Evolutionary conservation across 139 green algal genomes (phyloP).

Genomic region (Chlorella sorokiniana): DNA sequence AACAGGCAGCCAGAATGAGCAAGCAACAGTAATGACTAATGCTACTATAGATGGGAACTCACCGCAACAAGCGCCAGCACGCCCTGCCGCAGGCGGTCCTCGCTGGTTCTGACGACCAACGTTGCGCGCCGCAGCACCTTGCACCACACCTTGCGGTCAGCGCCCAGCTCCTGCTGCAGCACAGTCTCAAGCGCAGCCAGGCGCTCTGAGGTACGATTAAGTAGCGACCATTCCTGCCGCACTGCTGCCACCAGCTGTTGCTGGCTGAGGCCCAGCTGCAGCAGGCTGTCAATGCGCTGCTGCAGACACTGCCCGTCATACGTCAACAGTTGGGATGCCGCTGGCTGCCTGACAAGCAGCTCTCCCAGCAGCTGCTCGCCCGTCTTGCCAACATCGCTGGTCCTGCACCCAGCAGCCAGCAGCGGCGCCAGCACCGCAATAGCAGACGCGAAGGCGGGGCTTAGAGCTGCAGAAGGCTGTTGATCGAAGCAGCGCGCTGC

Average conservation of each 20-base stretch:
- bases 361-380: no score
- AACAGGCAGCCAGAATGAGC: not conserved
- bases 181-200: not conserved
- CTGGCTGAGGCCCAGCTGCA: not conserved
- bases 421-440: no score
- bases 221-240: not conserved
- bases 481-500: not conserved
- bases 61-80: not conserved
- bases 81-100: not conserved
- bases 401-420: no score
- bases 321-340: no score
- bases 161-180: not conserved
- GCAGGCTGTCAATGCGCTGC: no score
- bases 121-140: no score
- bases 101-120: no score
- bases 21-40: not conserved
- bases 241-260: not conserved
- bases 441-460: no score
- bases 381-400: no score
- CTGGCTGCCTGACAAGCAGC: no score
- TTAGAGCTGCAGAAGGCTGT: not conserved
- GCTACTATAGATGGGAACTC: not conserved
- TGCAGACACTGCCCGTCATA: no score
- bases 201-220: not conserved
- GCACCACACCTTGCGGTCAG: not conserved